Evolutionary conservation across 1,139 yeast species (phyloP).

Genomic region (Yamadazyma friedrichii): DNA sequence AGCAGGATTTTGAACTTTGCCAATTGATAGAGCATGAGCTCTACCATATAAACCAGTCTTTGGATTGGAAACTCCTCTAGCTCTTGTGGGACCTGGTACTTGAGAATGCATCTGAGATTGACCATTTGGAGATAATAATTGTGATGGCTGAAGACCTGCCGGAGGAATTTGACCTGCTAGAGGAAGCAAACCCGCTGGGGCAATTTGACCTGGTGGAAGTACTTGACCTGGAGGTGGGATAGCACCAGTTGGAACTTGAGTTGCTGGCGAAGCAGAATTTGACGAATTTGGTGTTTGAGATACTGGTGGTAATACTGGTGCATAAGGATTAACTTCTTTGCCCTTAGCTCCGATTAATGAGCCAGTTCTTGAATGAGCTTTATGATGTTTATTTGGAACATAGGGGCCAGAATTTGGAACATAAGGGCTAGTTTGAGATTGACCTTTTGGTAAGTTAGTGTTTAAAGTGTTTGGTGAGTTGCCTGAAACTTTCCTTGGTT

Average conservation of each 20-base stretch:
- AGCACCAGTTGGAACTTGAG: slow-evolving; percentile 4
- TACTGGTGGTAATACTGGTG: slow-evolving; percentile 33
- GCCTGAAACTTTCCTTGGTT: slow-evolving; percentile 8
- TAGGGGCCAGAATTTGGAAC: slow-evolving; percentile 49
- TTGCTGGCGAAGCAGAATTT: too few relatives aligned
- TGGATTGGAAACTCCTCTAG: slow-evolving; percentile 30
- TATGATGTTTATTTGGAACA: slow-evolving; percentile 37
- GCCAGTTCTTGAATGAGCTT: slow-evolving; percentile 43
- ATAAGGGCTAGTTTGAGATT: slow-evolving; percentile 36
- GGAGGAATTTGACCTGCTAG: slow-evolving; percentile 3
- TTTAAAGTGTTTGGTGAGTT: slow-evolving; percentile 14
- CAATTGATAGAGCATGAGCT: slow-evolving; percentile 22
- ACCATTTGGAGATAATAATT: neutral
- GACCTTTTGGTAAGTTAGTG: slow-evolving; percentile 22
- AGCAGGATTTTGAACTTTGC: slow-evolving; percentile 33
- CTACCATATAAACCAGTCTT: slow-evolving; percentile 25
- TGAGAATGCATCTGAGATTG: neutral
- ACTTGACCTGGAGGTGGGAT: neutral
- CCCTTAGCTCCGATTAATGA: slow-evolving; percentile 44
- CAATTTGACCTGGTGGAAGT: slow-evolving; percentile 4
- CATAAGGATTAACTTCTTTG: slow-evolving; percentile 45
- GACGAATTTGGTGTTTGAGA: slow-evolving; percentile 8
- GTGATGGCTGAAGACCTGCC: neutral
- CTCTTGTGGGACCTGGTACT: slow-evolving; percentile 14
- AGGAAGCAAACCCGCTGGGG: slow-evolving; percentile 4